These are phyloP conservation scores for Endocalyx cinctus DNA, from an alignment of 2,329 filamentous ascomycete species.

Conservation along the genomic window DNA sequence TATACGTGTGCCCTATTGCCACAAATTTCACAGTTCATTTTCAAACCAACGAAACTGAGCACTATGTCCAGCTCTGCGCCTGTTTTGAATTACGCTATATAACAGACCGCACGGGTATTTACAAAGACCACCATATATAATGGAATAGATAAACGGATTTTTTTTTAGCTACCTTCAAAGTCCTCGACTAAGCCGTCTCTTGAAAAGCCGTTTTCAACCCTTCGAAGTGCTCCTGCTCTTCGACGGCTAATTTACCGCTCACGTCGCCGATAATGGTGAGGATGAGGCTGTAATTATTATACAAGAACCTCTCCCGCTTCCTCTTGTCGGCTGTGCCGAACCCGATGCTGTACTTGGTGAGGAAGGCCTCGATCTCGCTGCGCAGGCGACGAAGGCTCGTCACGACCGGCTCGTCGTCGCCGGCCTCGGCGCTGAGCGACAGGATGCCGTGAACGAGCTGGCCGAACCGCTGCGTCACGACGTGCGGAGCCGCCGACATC, in stretches of 20 bases:
- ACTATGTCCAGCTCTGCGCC: too few species aligned
- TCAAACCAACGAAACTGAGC: too few species aligned
- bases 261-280: slow-evolving; percentile 83
- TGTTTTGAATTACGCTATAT: too few species aligned
- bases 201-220: slow-evolving; percentile 56
- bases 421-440: slow-evolving; percentile 78
- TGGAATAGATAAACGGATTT: too few species aligned
- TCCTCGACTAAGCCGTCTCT: slow-evolving; percentile 39
- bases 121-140: too few species aligned
- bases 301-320: slow-evolving; percentile 82
- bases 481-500: slow-evolving; percentile 78
- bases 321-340: slow-evolving; percentile 70
- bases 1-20: too few species aligned
- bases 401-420: slow-evolving; percentile 88
- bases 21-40: too few species aligned
- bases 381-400: slow-evolving; percentile 74
- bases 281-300: slow-evolving; percentile 95
- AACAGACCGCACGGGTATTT: too few species aligned
- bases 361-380: slow-evolving; percentile 76
- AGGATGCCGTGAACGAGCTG: slow-evolving; percentile 86
- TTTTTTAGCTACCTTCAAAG: too few species aligned
- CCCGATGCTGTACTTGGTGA: slow-evolving; percentile 70
- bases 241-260: slow-evolving; percentile 65
- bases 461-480: slow-evolving; percentile 90
- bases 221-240: slow-evolving; percentile 74